phyloP scores from a whole-genome alignment of 2,329 filamentous ascomycete species.

The Cordyceps cicadae region DNA sequence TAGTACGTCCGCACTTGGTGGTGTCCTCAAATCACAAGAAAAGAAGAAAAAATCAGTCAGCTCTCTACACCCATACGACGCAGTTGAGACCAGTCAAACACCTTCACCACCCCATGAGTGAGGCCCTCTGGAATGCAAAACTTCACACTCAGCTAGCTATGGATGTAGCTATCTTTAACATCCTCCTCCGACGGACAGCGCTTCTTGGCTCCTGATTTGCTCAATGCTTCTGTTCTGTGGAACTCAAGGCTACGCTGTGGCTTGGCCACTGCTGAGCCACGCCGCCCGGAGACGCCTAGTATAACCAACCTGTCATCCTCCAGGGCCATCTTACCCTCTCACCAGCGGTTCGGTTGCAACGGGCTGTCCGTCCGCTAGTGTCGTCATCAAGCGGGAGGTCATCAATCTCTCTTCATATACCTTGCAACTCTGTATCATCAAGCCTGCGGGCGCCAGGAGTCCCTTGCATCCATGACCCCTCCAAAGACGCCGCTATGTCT shows the following conservation, averaged over 20 bases:
- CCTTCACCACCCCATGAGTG: background rate
- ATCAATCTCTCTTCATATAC: background rate
- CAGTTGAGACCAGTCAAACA: background rate
- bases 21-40: background rate
- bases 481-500: background rate
- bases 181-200: background rate
- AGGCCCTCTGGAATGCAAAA: background rate
- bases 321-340: background rate
- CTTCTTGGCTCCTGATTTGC: background rate
- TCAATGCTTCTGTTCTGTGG: background rate
- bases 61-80: background rate
- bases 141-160: background rate
- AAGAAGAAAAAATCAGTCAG: background rate
- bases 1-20: background rate
- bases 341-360: background rate
- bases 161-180: background rate
- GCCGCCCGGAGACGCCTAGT: background rate
- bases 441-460: background rate
- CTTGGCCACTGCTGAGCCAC: background rate
- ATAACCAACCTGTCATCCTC: background rate
- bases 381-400: conserved; percentile 1
- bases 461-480: background rate
- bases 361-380: background rate
- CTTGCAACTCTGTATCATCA: background rate
- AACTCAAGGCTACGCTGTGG: background rate